These are phyloP conservation scores for Leccinum rimulosum DNA, from an alignment of 768 basidiomycete genomes.

Conservation along the genomic window DNA sequence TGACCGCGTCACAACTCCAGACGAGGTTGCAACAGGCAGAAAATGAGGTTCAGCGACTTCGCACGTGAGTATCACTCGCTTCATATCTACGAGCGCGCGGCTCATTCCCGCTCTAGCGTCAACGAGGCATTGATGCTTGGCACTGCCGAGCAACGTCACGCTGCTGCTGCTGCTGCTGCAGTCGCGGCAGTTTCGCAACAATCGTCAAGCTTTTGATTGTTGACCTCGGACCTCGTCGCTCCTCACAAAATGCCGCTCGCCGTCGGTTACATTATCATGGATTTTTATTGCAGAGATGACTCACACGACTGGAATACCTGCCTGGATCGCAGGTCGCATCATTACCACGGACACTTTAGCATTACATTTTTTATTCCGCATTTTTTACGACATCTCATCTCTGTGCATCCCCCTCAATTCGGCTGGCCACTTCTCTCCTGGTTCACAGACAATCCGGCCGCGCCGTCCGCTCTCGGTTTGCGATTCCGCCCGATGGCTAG, in stretches of 20 bases:
- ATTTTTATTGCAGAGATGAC: slow-evolving; percentile 38
- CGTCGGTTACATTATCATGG: slow-evolving; percentile 39
- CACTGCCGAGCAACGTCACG: slow-evolving; percentile 71
- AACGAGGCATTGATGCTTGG: slow-evolving; percentile 90
- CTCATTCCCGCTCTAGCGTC: slow-evolving; percentile 41
- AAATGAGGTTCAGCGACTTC: slow-evolving; percentile 75
- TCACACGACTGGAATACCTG: slow-evolving; percentile 48
- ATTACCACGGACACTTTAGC: slow-evolving; percentile 47
- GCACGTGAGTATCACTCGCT: slow-evolving; percentile 40
- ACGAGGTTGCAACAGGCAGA: slow-evolving; percentile 75
- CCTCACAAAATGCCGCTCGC: slow-evolving; percentile 24
- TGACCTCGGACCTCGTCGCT: slow-evolving; percentile 15
- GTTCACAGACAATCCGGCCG: slow-evolving; percentile 46
- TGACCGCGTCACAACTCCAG: slow-evolving; percentile 72
- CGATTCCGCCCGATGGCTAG: slow-evolving; percentile 30
- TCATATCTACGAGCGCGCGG: background rate
- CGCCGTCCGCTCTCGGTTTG: slow-evolving; percentile 20
- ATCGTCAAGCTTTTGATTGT: slow-evolving; percentile 46
- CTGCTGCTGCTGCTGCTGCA: slow-evolving; percentile 45
- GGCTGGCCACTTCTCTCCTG: slow-evolving; percentile 19
- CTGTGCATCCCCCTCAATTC: slow-evolving; percentile 21
- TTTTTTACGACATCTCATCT: slow-evolving; percentile 36
- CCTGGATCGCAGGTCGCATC: slow-evolving; percentile 60
- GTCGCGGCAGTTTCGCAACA: slow-evolving; percentile 49
- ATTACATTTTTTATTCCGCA: slow-evolving; percentile 41